Evolutionary conservation across 2,329 filamentous ascomycete species (phyloP).

Genomic region (Cephalotrichum gorgonifer): DNA sequence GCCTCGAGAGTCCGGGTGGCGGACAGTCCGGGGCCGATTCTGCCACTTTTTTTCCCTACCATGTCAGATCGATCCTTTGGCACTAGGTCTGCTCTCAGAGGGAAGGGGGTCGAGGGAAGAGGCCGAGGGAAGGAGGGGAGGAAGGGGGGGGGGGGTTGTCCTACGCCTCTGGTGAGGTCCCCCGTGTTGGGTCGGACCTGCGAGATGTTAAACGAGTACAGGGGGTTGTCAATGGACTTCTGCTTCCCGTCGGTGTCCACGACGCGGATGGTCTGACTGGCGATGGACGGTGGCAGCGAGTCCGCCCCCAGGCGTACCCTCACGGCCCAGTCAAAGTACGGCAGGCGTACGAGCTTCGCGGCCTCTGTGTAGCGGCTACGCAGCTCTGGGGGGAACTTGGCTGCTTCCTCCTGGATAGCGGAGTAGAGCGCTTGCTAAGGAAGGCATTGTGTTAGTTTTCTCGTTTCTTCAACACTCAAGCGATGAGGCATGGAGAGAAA

Average conservation of each 20-base stretch:
- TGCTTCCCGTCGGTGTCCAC: conserved; percentile 12
- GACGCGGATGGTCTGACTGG: conserved; percentile 10
- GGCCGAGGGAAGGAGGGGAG: neutral
- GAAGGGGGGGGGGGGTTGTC: neutral
- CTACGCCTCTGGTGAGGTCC: neutral
- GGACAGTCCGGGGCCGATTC: conserved; percentile 8
- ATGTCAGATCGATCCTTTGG: neutral
- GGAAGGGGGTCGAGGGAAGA: no score
- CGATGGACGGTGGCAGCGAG: conserved; percentile 11
- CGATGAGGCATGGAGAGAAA: neutral
- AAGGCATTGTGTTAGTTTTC: neutral
- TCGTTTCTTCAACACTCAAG: neutral
- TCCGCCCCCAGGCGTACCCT: conserved; percentile 4
- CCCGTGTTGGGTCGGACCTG: conserved; percentile 1
- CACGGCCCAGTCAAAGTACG: conserved; percentile 24
- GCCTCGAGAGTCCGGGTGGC: conserved; percentile 13
- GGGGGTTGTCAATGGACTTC: conserved; percentile 16
- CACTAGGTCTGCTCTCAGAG: no score
- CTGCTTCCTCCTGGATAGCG: conserved; percentile 13
- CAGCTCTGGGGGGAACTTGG: conserved; percentile 11
- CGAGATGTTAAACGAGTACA: conserved; percentile 14
- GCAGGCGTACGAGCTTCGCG: conserved; percentile 17
- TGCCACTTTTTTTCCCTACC: neutral
- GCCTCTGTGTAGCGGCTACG: conserved; percentile 15
- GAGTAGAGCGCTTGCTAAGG: conserved; percentile 15